phyloP scores from a whole-genome alignment of 768 basidiomycete species.

The Nidularia pulvinata region DNA sequence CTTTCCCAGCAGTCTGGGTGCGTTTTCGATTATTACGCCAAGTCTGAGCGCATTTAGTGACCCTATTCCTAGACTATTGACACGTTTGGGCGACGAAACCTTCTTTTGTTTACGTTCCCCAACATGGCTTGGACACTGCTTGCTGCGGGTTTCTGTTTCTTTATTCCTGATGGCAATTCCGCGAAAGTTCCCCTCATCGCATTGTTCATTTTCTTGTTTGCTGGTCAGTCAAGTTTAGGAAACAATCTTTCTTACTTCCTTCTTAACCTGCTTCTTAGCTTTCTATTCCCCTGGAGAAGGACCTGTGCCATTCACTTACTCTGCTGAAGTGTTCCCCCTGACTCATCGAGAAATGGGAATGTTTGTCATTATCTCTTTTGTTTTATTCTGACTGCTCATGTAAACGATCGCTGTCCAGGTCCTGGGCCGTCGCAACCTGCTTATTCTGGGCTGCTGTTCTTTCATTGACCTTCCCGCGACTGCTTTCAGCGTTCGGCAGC shows the following conservation, averaged over 20 bases:
- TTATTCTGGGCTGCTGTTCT: slow-evolving; percentile 56
- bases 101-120: slow-evolving; percentile 79
- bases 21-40: slow-evolving; percentile 15
- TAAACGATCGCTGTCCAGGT: slow-evolving; percentile 28
- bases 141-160: slow-evolving; percentile 74
- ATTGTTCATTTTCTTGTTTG: slow-evolving; percentile 41
- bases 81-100: slow-evolving; percentile 74
- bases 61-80: slow-evolving; percentile 47
- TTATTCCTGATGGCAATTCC: slow-evolving; percentile 28
- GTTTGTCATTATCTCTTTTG: slow-evolving; percentile 30
- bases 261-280: slow-evolving; percentile 19
- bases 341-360: slow-evolving; percentile 71
- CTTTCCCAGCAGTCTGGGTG: slow-evolving; percentile 64
- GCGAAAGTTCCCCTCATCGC: slow-evolving; percentile 45
- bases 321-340: slow-evolving; percentile 90
- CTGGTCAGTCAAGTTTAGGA: slow-evolving; percentile 20
- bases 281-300: slow-evolving; percentile 89
- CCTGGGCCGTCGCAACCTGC: slow-evolving; percentile 53
- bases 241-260: not conserved
- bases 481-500: slow-evolving; percentile 41
- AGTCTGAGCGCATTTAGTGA: slow-evolving; percentile 6
- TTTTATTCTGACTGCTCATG: slow-evolving; percentile 13
- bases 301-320: slow-evolving; percentile 89
- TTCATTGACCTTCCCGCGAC: slow-evolving; percentile 58
- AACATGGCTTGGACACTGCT: slow-evolving; percentile 78